Evolutionary conservation across 345 rosid species (phyloP).

Genomic region (Excoecaria agallocha): DNA sequence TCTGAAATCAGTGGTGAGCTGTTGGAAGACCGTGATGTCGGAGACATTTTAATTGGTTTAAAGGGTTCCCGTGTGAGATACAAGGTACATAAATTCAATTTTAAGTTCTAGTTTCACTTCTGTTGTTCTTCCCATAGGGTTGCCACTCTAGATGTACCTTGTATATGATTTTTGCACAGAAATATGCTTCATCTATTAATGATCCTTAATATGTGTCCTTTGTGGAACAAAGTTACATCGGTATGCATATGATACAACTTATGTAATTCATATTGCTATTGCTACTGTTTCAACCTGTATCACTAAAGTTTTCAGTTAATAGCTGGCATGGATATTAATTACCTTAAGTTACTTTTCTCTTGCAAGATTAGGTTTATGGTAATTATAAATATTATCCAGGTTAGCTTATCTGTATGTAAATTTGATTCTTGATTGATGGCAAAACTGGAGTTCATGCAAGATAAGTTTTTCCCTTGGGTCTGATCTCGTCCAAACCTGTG

Average conservation of each 20-base stretch:
- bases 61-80: slow-evolving; percentile 52
- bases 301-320: background rate
- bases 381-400: background rate
- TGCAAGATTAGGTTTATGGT: background rate
- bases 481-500: too few relatives aligned
- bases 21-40: slow-evolving; percentile 37
- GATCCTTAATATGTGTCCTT: background rate
- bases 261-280: background rate
- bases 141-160: background rate
- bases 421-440: background rate
- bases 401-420: background rate
- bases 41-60: slow-evolving; percentile 46
- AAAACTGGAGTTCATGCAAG: too few relatives aligned
- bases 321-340: background rate
- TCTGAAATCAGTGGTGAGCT: slow-evolving; percentile 26
- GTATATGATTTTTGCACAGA: background rate
- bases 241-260: background rate
- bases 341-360: background rate
- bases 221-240: background rate
- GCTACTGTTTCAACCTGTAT: background rate
- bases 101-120: background rate
- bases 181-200: background rate
- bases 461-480: too few relatives aligned
- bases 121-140: background rate
- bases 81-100: slow-evolving; percentile 46